Percentiles rank a stretch among this genome's conserved stretches.
Evolutionary conservation across 1,284 basidiomycete species (phyloP).

Genomic region (Trametes hirsuta): DNA sequence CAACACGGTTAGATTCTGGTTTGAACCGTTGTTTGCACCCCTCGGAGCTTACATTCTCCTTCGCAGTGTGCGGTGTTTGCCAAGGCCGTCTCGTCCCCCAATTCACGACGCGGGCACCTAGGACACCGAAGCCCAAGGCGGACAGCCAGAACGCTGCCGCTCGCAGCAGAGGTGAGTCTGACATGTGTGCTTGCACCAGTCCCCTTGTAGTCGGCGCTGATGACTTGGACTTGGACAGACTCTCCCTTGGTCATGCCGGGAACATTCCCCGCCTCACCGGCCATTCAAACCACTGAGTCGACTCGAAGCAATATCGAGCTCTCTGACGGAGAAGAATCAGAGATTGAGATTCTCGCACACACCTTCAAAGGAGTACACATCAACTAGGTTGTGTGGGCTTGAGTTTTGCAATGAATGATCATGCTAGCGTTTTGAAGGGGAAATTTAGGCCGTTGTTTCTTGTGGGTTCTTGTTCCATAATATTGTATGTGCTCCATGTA

Average conservation of each 20-base stretch:
- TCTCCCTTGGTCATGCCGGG: conserved; percentile 36
- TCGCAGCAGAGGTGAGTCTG: conserved; percentile 47
- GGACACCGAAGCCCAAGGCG: conserved; percentile 43
- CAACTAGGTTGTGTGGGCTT: not conserved
- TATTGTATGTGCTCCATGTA: conserved; percentile 1
- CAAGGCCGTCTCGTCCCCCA: conserved; percentile 61
- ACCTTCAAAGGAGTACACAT: conserved; percentile 17
- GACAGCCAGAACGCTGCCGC: conserved; percentile 48
- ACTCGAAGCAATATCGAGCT: conserved; percentile 1
- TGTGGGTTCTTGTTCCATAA: not conserved
- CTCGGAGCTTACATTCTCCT: conserved; percentile 2
- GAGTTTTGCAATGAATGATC: not conserved
- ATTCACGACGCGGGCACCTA: conserved; percentile 44
- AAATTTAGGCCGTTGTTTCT: not conserved
- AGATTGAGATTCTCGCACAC: conserved; percentile 23
- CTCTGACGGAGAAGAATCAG: conserved; percentile 12
- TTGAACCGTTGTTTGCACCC: too few species aligned
- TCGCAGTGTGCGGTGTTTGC: conserved; percentile 51
- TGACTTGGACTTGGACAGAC: conserved; percentile 29
- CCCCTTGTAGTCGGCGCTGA: not conserved
- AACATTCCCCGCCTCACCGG: conserved; percentile 14
- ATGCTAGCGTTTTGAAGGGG: not conserved
- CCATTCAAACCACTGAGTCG: not conserved
- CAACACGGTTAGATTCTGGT: conserved; percentile 49
- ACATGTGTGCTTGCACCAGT: not conserved